Base-by-base conservation (phyloP, 805 yeast genomes). In the Barnettozyma pratensis region DNA sequence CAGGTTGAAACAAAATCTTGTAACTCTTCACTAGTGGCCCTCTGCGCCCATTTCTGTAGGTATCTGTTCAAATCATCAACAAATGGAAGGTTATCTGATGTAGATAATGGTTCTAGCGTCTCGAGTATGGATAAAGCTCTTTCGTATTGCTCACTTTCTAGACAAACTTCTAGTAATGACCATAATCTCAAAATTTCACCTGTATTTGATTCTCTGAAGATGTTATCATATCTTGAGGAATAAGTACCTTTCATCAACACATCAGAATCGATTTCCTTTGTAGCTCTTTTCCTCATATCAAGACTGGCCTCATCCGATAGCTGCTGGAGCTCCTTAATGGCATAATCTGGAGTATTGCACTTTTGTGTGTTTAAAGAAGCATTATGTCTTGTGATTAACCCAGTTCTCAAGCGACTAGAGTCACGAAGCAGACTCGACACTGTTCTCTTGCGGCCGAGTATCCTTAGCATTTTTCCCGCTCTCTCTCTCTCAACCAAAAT, bases 151-250 rank as follows among this genome's bases (percentile, higher is more conserved):
- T 75, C 75, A 34, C 85, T 76, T 40, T 80, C 78, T 32, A 89
- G 60, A 54, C 91, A 83, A 0, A 94, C 92, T 57, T 89, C 96
- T 38, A 88, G 71, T 35, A 89, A 66, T 3, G 91, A 78, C 81
- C 91, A 89, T 19, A 85, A 71, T 57, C 84, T 84, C 46, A 74
- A 70, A n/a, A 79, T 76, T 53, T 80, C 84, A 59, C 76, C 77
- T 6, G 85, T 74, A 44, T 60, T 55, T 19, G 54, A 51, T 42
- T 60, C 58, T 41, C 62, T 52, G 26, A 47, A 46, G 27, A 61
- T 45, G 2, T 54, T 51, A 38, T 60, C 65, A 19, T 51, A 51
- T 5, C 46, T 37, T 3, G 60, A 50, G 14, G 62, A 58, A 40
- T 49, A 59, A 4, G 61, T 39, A 11, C 46, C 48, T 3, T 55